Percentiles rank a stretch among this genome's conserved stretches.
Conservation (phyloP, 208 protist species). For the Trypanosoma vivax region DNA sequence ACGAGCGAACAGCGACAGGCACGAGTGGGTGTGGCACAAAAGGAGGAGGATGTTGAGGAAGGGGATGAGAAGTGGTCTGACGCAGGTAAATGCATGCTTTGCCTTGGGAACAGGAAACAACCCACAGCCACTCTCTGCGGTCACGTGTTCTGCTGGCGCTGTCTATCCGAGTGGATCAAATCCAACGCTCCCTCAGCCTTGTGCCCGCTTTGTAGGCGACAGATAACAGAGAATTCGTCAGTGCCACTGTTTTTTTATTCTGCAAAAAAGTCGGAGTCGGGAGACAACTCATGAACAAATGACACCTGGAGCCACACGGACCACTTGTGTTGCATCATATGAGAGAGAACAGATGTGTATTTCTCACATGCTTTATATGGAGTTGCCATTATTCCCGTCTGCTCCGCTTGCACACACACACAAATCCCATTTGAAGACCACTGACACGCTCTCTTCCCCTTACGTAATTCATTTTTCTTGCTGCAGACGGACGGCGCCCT, state of each 20-base stretch:
- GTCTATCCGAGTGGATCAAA: constrained; percentile 78
- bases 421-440: too few relatives aligned
- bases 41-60: constrained; percentile 4
- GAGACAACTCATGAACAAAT: constrained; percentile 13
- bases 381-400: too few relatives aligned
- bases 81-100: constrained; percentile 81
- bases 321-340: too few relatives aligned
- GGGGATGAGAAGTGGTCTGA: constrained; percentile 12
- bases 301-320: too few relatives aligned
- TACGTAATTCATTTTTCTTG: constrained; percentile 2
- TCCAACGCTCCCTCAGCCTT: constrained; percentile 67
- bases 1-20: constrained; percentile 15
- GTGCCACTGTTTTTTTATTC: constrained; percentile 84
- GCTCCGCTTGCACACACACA: too few relatives aligned
- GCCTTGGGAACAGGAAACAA: constrained; percentile 62
- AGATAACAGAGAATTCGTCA: constrained; percentile 63
- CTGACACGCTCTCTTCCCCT: neutral
- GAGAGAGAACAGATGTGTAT: too few relatives aligned
- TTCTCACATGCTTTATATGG: too few relatives aligned
- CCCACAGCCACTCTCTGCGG: constrained; percentile 78
- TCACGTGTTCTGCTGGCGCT: constrained; percentile 87
- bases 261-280: constrained; percentile 38
- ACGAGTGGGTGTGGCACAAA: neutral
- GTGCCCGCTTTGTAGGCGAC: constrained; percentile 84
- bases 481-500: too few relatives aligned